Evolutionary conservation across 495 filamentous ascomycete species (phyloP), one percentile per base, ranked within the genome.

Genomic region (Penicillium parvum): DNA sequence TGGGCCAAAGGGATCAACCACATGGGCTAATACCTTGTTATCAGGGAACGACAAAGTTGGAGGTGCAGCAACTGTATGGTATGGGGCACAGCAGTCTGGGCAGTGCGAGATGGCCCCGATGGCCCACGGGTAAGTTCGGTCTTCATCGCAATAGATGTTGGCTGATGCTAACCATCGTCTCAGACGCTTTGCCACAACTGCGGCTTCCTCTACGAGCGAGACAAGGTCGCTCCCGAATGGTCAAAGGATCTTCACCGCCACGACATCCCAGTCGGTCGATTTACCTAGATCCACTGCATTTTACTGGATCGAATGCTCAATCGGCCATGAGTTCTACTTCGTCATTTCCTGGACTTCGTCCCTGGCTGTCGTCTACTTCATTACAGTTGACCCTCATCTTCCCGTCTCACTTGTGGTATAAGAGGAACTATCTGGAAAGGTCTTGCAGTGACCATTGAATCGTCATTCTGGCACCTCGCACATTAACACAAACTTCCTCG

Each of bases 151-250:
- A n/a, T 17, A 26, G 36, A 26, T 12, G 4, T 14, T 19, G 15
- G 7, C 12, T 18, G 10, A 14, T 0, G 36, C 50, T 64, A 37
- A 53, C 45, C 22, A 7, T 25, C 7, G 16, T 17, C 42, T 7
- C 45, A 95, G 90, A 85, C 88, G 16, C 79, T 99, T 15, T 99
- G 92, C 67, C 84, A 86, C 63, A 97, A 95, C 58, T 99, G 92
- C 66, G 91, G 89, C 41, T 83, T 88, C 37, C 68, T 88, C 4
- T 96, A 82, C 55, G 91, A 96, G 56, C 84, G 90, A 39, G 86
- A 90, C 58, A 84, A 88, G 60, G 78, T 84, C 40, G 73, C 92
- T 0, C 90, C 94, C 3, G 82, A 84, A 37, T 95, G 86, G 83
- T 82, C 84, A 5, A 85, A 83, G 59, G 82, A 85, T 45, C 75